Conservation (phyloP, 2,329 filamentous ascomycete species). For the Colletotrichum costaricense region DNA sequence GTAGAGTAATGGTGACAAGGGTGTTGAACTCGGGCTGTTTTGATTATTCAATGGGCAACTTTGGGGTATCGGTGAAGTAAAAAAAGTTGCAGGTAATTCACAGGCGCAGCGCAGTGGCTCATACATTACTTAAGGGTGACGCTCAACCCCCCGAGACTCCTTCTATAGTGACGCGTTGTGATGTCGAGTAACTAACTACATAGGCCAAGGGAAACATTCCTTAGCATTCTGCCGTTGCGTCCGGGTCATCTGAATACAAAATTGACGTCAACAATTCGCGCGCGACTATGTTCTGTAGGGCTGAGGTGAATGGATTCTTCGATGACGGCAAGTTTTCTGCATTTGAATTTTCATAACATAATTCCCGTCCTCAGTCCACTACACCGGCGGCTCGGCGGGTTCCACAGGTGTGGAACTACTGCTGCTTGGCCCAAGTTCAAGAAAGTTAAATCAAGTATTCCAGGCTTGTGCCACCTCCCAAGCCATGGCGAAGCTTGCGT, state of each 20-base stretch:
- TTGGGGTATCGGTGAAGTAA: background rate
- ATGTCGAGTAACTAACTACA: background rate
- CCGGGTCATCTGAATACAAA: background rate
- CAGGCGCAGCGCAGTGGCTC: background rate
- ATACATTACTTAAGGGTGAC: slow-evolving; percentile 11
- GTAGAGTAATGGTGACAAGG: background rate
- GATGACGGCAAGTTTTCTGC: slow-evolving; percentile 24
- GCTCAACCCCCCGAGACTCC: background rate
- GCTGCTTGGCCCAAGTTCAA: background rate
- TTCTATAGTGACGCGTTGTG: slow-evolving; percentile 15
- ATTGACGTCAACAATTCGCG: slow-evolving; percentile 29
- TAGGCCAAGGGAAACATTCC: slow-evolving; percentile 2
- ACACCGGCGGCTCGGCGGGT: slow-evolving; percentile 22
- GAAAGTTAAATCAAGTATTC: background rate
- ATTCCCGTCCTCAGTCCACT: slow-evolving; percentile 20
- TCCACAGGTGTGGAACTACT: slow-evolving; percentile 9
- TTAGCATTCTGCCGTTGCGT: background rate
- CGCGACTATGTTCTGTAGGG: slow-evolving; percentile 8
- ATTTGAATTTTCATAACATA: slow-evolving; percentile 35
- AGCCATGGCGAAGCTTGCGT: background rate
- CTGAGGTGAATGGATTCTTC: slow-evolving; percentile 12
- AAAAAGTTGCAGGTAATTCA: background rate
- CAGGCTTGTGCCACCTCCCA: background rate
- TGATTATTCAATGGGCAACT: background rate
- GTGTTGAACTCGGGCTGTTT: background rate